Evolutionary conservation across 805 yeast species (phyloP).

Genomic region (Teunomyces gatunensis): DNA sequence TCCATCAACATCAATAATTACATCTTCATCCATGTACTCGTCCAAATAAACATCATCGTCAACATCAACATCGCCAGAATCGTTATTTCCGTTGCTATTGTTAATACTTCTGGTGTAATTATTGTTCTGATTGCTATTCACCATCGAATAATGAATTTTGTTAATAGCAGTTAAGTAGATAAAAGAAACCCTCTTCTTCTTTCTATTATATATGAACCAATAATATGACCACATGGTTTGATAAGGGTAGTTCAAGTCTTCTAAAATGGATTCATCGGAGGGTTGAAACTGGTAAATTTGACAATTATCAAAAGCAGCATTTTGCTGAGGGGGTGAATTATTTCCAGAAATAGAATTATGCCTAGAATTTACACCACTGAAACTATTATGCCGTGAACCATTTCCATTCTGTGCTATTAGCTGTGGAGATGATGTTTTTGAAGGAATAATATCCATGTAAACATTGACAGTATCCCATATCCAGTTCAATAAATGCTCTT

Average conservation of each 20-base stretch:
- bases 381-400: slow-evolving; percentile 28
- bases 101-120: slow-evolving; percentile 15
- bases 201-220: slow-evolving; percentile 91
- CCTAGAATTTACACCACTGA: slow-evolving; percentile 5
- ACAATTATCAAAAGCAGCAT: slow-evolving; percentile 28
- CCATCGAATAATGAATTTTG: slow-evolving; percentile 34
- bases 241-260: slow-evolving; percentile 51
- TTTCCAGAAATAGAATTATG: slow-evolving; percentile 1
- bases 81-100: slow-evolving; percentile 20
- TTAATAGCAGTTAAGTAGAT: slow-evolving; percentile 60
- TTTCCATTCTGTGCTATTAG: slow-evolving; percentile 17
- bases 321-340: slow-evolving; percentile 4
- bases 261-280: slow-evolving; percentile 57
- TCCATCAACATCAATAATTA: slow-evolving; percentile 11
- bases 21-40: slow-evolving; percentile 19
- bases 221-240: slow-evolving; percentile 69
- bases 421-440: slow-evolving; percentile 23
- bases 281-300: slow-evolving; percentile 63
- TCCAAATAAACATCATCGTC: slow-evolving; percentile 22
- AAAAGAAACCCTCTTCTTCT: slow-evolving; percentile 87
- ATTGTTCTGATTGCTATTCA: slow-evolving; percentile 22
- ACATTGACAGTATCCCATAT: slow-evolving; percentile 87
- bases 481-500: slow-evolving; percentile 50
- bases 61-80: slow-evolving; percentile 24
- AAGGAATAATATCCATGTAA: slow-evolving; percentile 65